Conservation (phyloP, 2,329 filamentous ascomycete species). For the Aspergillus floridensis region DNA sequence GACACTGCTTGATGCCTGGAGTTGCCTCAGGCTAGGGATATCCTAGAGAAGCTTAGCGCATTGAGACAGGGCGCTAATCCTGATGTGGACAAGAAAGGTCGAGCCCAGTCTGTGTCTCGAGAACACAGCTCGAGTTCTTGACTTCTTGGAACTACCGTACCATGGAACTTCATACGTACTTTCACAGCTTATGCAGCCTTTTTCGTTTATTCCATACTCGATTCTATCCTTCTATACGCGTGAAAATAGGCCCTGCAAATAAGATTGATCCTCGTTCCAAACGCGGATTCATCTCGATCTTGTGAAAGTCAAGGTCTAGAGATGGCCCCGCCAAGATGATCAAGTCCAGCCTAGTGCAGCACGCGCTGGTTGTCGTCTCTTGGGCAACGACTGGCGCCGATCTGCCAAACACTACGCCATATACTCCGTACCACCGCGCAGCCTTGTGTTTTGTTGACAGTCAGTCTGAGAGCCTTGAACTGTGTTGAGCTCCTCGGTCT, state of each 20-base stretch:
- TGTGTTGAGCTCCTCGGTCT: not conserved
- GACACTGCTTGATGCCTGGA: no score
- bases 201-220: not conserved
- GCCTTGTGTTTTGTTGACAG: conserved; percentile 12
- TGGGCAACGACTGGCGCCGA: conserved; percentile 19
- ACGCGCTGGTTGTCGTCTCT: conserved; percentile 16
- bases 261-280: not conserved
- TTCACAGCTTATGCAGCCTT: no score
- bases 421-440: not conserved
- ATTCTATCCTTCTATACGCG: not conserved
- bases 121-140: no score
- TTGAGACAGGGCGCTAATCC: no score
- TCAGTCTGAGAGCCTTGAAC: not conserved
- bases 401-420: conserved; percentile 10
- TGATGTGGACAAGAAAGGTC: no score
- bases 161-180: no score
- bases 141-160: no score
- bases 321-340: conserved; percentile 11
- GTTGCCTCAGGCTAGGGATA: no score
- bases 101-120: no score
- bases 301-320: not conserved
- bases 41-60: no score
- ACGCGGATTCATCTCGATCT: not conserved
- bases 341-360: conserved; percentile 11
- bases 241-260: not conserved